Evolutionary conservation across 768 basidiomycete genomes (phyloP).

Genomic region (Auricularia cornea): DNA sequence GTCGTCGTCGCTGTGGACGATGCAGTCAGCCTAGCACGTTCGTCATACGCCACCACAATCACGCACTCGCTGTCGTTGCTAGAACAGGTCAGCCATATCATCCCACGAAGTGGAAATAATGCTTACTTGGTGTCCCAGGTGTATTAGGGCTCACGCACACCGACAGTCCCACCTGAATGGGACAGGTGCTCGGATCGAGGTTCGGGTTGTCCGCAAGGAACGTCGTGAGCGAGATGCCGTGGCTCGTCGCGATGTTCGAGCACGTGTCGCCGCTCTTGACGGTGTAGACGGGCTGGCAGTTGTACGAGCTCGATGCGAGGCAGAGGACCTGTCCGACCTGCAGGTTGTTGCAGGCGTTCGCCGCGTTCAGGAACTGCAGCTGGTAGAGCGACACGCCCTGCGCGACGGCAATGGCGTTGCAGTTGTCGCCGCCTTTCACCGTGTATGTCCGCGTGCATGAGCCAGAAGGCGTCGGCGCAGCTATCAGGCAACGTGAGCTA

Average conservation of each 20-base stretch:
- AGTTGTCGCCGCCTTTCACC: constrained; percentile 45
- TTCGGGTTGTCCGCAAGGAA: constrained; percentile 60
- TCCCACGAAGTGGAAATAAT: no score
- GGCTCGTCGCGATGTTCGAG: constrained; percentile 28
- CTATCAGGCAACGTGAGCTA: no score
- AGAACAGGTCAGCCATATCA: no score
- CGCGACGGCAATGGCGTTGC: constrained; percentile 43
- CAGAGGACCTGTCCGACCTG: constrained; percentile 34
- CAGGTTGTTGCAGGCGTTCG: constrained; percentile 46
- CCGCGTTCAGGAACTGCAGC: constrained; percentile 44
- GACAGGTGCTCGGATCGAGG: constrained; percentile 24
- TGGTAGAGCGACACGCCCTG: constrained; percentile 49
- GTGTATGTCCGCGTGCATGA: constrained; percentile 44
- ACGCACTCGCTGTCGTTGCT: no score
- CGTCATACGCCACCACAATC: no score
- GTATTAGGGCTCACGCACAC: no score
- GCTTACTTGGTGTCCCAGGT: no score
- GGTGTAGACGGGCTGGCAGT: constrained; percentile 46
- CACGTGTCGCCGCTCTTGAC: constrained; percentile 45
- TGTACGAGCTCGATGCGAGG: constrained; percentile 46
- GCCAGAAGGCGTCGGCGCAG: no score
- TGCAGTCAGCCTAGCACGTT: no score
- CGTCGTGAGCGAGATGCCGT: constrained; percentile 36
- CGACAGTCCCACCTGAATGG: no score
- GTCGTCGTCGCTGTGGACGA: no score